These are phyloP conservation scores for Aechmea fasciata DNA, from an alignment of 176 grass and related monocot species.

Conservation along the genomic window DNA sequence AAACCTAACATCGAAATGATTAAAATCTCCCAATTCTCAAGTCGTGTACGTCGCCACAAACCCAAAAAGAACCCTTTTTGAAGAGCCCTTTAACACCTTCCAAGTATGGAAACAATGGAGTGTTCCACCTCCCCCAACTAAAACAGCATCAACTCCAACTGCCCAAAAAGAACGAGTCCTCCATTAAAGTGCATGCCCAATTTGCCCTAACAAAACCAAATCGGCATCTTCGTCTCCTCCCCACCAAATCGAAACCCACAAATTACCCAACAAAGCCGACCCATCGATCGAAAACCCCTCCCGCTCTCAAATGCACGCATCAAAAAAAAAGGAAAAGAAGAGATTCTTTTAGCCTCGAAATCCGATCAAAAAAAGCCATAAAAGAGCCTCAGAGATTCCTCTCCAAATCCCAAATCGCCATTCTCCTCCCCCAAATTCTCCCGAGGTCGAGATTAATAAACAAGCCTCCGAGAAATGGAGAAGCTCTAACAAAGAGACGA, in stretches of 20 bases:
- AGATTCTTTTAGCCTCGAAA: background rate
- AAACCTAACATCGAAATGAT: background rate
- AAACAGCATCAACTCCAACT: slow-evolving; percentile 8
- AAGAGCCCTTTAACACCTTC: slow-evolving; percentile 5
- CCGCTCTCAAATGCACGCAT: slow-evolving; percentile 9
- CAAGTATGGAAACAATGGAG: slow-evolving; percentile 2
- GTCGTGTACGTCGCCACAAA: background rate
- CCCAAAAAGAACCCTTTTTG: slow-evolving; percentile 9
- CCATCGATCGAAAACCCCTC: slow-evolving; percentile 1
- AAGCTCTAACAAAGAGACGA: background rate
- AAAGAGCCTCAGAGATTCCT: background rate
- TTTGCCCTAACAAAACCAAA: background rate
- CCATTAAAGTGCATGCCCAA: background rate
- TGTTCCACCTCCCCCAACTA: background rate
- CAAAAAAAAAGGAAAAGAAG: slow-evolving; percentile 3
- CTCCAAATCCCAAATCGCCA: background rate
- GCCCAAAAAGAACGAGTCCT: background rate
- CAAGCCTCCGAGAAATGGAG: background rate
- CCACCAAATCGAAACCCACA: background rate
- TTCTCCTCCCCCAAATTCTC: slow-evolving; percentile 5
- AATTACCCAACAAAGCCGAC: slow-evolving; percentile 9
- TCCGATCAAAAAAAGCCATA: background rate
- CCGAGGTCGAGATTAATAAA: background rate
- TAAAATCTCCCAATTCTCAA: slow-evolving; percentile 4
- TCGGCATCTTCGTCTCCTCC: background rate